phyloP scores from a whole-genome alignment of 495 filamentous ascomycete genomes.

The Xylona heveae region DNA sequence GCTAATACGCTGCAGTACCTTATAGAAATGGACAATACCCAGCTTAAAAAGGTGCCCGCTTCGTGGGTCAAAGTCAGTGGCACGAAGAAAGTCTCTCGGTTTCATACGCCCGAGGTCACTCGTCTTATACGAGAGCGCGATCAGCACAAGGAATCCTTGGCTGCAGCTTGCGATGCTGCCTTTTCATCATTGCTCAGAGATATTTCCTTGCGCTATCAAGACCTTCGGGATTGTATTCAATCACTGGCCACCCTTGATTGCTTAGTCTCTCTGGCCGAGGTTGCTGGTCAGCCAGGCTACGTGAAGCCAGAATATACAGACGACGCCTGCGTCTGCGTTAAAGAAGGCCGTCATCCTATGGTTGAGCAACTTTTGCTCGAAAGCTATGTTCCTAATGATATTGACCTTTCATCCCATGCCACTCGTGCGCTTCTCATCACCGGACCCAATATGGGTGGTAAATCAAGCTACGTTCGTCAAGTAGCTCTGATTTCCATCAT shows the following conservation, averaged over 20 bases:
- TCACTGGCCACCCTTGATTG: constrained; percentile 79
- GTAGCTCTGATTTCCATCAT: constrained; percentile 84
- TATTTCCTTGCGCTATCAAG: constrained; percentile 67
- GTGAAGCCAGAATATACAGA: constrained; percentile 64
- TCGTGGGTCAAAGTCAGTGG: constrained; percentile 87
- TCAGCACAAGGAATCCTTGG: constrained; percentile 83
- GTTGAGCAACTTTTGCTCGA: constrained; percentile 78
- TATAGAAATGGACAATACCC: constrained; percentile 68
- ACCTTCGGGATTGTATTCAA: constrained; percentile 69
- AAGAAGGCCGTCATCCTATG: constrained; percentile 79
- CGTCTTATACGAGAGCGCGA: constrained; percentile 70
- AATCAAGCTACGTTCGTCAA: constrained; percentile 83
- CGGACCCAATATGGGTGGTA: constrained; percentile 97
- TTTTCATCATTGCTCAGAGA: constrained; percentile 45
- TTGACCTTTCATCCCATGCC: constrained; percentile 35
- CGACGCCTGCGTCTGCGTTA: constrained; percentile 45
- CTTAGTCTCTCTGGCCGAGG: constrained; percentile 62
- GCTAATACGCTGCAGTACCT: constrained; percentile 30
- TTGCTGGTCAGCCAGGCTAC: constrained; percentile 76
- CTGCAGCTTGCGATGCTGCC: constrained; percentile 79
- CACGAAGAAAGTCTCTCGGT: constrained; percentile 81
- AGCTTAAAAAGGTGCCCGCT: constrained; percentile 70
- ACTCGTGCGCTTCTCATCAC: constrained; percentile 74
- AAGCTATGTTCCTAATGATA: constrained; percentile 83
- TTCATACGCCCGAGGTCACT: constrained; percentile 83